phyloP scores from a whole-genome alignment of 2,329 filamentous ascomycete genomes.

The Calonectria ilicicola region DNA sequence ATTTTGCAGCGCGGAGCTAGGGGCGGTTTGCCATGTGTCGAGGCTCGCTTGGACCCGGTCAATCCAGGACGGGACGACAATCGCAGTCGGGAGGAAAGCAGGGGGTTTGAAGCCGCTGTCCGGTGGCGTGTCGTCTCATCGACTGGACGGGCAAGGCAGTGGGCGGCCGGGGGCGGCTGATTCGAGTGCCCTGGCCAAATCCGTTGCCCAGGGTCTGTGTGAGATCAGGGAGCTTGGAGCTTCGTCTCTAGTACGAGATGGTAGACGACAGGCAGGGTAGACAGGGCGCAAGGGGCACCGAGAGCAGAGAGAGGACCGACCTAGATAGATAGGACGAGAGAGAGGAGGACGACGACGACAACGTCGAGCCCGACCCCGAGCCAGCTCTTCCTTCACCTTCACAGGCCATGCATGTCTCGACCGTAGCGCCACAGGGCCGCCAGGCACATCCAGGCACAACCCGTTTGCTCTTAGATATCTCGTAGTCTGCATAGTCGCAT shows the following conservation, averaged over 20 bases:
- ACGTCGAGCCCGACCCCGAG: too few species aligned
- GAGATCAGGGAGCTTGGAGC: slow-evolving; percentile 29
- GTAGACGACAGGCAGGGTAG: slow-evolving; percentile 15
- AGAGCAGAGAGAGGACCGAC: background rate
- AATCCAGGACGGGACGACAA: slow-evolving; percentile 25
- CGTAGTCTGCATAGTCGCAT: background rate
- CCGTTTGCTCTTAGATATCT: slow-evolving; percentile 18
- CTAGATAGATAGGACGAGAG: too few species aligned
- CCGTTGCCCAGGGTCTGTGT: slow-evolving; percentile 35
- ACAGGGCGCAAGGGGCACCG: background rate
- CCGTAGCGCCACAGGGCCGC: slow-evolving; percentile 29
- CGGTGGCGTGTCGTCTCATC: slow-evolving; percentile 32
- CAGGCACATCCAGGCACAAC: slow-evolving; percentile 13
- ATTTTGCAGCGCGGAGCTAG: slow-evolving; percentile 11
- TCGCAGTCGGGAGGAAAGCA: slow-evolving; percentile 24
- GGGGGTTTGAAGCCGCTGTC: slow-evolving; percentile 31
- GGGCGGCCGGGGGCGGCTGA: slow-evolving; percentile 21
- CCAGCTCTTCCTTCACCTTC: background rate
- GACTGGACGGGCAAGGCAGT: slow-evolving; percentile 22
- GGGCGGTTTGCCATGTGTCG: slow-evolving; percentile 31
- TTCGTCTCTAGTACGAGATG: slow-evolving; percentile 25
- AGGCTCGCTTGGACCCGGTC: slow-evolving; percentile 19
- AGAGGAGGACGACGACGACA: background rate
- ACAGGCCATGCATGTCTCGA: slow-evolving; percentile 11
- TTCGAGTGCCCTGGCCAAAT: slow-evolving; percentile 32